Evolutionary conservation across 1,284 basidiomycete species (phyloP).

Genomic region (Ganoderma leucocontextum): DNA sequence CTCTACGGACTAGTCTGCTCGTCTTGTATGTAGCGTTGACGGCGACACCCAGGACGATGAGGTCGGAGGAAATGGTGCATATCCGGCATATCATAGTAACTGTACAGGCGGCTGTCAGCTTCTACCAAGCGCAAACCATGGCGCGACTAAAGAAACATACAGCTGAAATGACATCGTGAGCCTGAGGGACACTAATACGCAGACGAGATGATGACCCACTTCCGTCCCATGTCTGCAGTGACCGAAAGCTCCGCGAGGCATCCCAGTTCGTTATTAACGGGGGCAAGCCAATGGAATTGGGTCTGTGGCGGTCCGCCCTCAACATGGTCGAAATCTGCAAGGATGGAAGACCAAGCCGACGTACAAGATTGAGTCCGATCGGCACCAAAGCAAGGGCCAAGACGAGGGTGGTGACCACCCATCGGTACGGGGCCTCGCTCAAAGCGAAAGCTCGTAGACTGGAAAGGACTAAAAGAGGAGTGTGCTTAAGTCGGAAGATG

Average conservation of each 20-base stretch:
- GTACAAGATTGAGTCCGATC: not conserved
- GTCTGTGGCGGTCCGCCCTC: not conserved
- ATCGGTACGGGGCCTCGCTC: not conserved
- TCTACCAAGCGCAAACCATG: not conserved
- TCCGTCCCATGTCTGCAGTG: not conserved
- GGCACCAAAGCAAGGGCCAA: not conserved
- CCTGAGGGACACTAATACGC: not conserved
- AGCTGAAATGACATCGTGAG: not conserved
- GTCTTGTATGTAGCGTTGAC: not conserved
- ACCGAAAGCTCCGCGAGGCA: not conserved
- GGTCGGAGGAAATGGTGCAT: not conserved
- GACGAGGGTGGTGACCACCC: not conserved
- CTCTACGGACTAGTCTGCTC: not conserved
- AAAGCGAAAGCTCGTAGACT: not conserved
- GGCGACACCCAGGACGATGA: not conserved
- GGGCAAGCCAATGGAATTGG: not conserved
- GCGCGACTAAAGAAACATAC: not conserved
- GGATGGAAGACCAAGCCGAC: not conserved
- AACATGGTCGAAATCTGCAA: not conserved
- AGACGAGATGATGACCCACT: not conserved
- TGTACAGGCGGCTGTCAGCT: not conserved
- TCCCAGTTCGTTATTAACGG: not conserved
- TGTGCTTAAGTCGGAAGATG: not conserved
- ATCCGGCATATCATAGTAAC: not conserved
- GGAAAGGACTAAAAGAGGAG: not conserved